Evolutionary conservation across 2,329 filamentous ascomycete genomes (phyloP).

Genomic region (Pseudogymnoascus sp.): DNA sequence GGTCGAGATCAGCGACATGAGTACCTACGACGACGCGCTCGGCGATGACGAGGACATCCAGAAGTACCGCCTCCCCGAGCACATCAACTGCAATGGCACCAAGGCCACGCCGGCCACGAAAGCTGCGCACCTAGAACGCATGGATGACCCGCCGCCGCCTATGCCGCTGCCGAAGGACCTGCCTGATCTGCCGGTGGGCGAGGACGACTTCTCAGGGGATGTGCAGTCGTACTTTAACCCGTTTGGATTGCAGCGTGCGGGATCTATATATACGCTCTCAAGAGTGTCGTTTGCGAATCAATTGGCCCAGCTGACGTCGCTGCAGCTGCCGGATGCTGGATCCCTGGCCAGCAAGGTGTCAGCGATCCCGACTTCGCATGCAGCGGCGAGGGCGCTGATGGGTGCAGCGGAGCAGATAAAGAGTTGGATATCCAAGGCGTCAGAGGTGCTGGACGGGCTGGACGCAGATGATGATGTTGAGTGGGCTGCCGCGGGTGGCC

Average conservation of each 20-base stretch:
- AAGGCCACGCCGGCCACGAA: slow-evolving; percentile 51
- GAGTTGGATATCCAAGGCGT: slow-evolving; percentile 87
- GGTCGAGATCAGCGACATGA: slow-evolving; percentile 18
- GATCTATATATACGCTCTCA: slow-evolving; percentile 89
- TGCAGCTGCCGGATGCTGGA: slow-evolving; percentile 78
- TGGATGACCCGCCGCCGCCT: slow-evolving; percentile 34
- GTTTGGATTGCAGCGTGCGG: slow-evolving; percentile 57
- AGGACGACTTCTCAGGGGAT: slow-evolving; percentile 21
- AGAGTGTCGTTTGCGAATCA: slow-evolving; percentile 89
- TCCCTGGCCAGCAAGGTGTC: slow-evolving; percentile 75
- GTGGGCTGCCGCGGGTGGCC: slow-evolving; percentile 90
- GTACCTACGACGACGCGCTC: slow-evolving; percentile 28
- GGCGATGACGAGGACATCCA: slow-evolving; percentile 58
- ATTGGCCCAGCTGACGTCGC: slow-evolving; percentile 81
- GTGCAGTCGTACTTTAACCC: slow-evolving; percentile 53
- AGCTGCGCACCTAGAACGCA: slow-evolving; percentile 48
- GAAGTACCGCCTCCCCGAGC: slow-evolving; percentile 66
- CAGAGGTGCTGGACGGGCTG: slow-evolving; percentile 77
- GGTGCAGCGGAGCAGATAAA: slow-evolving; percentile 87
- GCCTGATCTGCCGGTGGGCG: slow-evolving; percentile 22
- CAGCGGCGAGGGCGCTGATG: slow-evolving; percentile 74
- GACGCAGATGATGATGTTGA: slow-evolving; percentile 92
- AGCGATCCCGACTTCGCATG: slow-evolving; percentile 73
- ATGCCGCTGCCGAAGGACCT: slow-evolving; percentile 43
- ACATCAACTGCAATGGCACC: slow-evolving; percentile 58